These are phyloP conservation scores for Leptomonas pyrrhocoris DNA, from an alignment of 208 protist species.

Conservation along the genomic window DNA sequence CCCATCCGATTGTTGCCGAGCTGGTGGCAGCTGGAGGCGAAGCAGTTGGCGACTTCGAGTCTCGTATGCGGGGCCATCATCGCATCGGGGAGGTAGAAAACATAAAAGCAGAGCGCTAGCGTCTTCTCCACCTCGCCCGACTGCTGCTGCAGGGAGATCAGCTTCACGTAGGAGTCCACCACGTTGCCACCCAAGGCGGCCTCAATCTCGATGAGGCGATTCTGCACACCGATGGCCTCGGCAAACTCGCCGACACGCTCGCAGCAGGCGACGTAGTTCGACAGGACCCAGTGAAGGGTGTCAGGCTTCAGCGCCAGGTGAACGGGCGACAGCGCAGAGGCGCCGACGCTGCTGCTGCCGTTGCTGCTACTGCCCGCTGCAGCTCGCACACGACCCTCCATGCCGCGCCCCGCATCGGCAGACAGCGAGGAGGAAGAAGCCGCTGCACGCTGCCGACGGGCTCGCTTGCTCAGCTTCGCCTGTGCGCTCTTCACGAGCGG, in stretches of 20 bases:
- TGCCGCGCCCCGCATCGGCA: not conserved
- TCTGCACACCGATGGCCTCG: conserved; percentile 55
- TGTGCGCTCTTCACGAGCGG: conserved; percentile 24
- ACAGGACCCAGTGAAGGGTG: conserved; percentile 62
- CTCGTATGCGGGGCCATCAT: conserved; percentile 45
- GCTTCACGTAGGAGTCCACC: conserved; percentile 56
- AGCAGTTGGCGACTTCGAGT: conserved; percentile 56
- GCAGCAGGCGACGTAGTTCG: conserved; percentile 72
- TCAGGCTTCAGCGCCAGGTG: conserved; percentile 43
- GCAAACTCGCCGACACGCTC: conserved; percentile 53
- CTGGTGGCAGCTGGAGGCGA: conserved; percentile 62
- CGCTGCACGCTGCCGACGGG: conserved; percentile 24
- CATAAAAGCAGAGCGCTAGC: conserved; percentile 63
- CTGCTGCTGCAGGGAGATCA: conserved; percentile 49
- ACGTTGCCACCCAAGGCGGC: conserved; percentile 41
- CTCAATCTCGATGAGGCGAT: conserved; percentile 63
- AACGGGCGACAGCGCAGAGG: conserved; percentile 5
- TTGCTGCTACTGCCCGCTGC: not conserved
- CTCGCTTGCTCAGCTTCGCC: conserved; percentile 19
- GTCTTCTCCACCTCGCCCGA: conserved; percentile 48
- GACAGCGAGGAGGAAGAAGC: not conserved
- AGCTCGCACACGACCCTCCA: not conserved
- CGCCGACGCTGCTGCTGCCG: not conserved
- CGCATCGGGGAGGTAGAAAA: conserved; percentile 69
- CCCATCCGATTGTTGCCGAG: conserved; percentile 62